phyloP scores from a whole-genome alignment of 148 eudicot species.

The Salicornia ramosissima region DNA sequence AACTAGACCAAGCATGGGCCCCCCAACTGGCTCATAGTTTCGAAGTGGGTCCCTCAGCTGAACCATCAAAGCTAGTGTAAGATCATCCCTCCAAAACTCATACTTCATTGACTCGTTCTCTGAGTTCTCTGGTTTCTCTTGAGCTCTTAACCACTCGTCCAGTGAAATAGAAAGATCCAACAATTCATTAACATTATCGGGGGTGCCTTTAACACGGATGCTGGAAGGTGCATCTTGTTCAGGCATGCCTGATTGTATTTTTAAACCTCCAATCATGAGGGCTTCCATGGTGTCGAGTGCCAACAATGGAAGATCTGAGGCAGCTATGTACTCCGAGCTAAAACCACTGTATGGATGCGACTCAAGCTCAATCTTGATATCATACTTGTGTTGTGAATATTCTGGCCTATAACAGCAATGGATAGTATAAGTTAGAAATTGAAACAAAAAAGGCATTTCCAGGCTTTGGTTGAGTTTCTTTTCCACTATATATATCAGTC shows the following conservation, averaged over 20 bases:
- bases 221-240: constrained; percentile 65
- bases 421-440: constrained; percentile 13
- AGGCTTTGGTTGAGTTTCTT: constrained; percentile 9
- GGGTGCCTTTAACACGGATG: constrained; percentile 25
- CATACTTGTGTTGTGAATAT: constrained; percentile 26
- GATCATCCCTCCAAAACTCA: constrained; percentile 61
- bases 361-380: constrained; percentile 24
- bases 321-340: constrained; percentile 42
- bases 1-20: constrained; percentile 84
- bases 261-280: constrained; percentile 81
- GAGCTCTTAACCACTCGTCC: constrained; percentile 92
- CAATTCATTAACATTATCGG: constrained; percentile 27
- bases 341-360: constrained; percentile 19
- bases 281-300: constrained; percentile 75
- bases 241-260: constrained; percentile 76
- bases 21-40: constrained; percentile 88
- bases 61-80: constrained; percentile 63
- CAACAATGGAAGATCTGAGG: constrained; percentile 64
- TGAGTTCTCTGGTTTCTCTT: constrained; percentile 38
- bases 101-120: constrained; percentile 38
- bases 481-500: too few relatives aligned
- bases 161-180: constrained; percentile 76
- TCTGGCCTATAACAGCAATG: constrained; percentile 44
- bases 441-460: neutral
- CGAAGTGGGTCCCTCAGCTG: constrained; percentile 89